phyloP scores from a whole-genome alignment of 305 asterid genomes.

The Fraxinus baroniana region DNA sequence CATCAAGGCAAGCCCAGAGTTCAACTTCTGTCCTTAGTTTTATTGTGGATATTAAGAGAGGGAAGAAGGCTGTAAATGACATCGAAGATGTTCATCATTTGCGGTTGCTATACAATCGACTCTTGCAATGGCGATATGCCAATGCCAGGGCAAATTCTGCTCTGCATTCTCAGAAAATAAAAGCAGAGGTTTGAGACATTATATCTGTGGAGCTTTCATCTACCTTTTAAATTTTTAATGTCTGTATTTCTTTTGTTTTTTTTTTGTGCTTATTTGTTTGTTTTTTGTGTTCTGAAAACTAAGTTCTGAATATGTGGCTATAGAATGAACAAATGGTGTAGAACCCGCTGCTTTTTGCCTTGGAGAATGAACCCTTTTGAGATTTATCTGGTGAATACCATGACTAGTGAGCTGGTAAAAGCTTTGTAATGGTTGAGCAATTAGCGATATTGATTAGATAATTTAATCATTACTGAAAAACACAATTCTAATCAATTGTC shows the following conservation, averaged over 20 bases:
- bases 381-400: not conserved
- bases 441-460: not conserved
- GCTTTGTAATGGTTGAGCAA: not conserved
- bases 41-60: slow-evolving; percentile 72
- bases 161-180: slow-evolving; percentile 46
- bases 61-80: slow-evolving; percentile 66
- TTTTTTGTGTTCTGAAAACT: not conserved
- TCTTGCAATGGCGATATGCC: slow-evolving; percentile 81
- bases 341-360: not conserved
- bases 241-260: not conserved
- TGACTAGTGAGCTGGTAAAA: slow-evolving; percentile 1
- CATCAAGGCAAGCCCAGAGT: slow-evolving; percentile 62
- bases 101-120: slow-evolving; percentile 73
- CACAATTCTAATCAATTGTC: not conserved
- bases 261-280: not conserved
- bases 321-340: not conserved
- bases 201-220: slow-evolving; percentile 13
- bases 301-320: not conserved
- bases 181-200: slow-evolving; percentile 62
- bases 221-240: slow-evolving; percentile 12
- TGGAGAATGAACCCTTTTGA: slow-evolving; percentile 3
- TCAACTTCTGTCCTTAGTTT: slow-evolving; percentile 75
- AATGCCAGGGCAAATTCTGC: slow-evolving; percentile 55
- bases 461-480: not conserved
- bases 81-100: slow-evolving; percentile 83